These are phyloP conservation scores for Eucalyptus pauciflora DNA, from an alignment of 345 rosid species.

Conservation along the genomic window DNA sequence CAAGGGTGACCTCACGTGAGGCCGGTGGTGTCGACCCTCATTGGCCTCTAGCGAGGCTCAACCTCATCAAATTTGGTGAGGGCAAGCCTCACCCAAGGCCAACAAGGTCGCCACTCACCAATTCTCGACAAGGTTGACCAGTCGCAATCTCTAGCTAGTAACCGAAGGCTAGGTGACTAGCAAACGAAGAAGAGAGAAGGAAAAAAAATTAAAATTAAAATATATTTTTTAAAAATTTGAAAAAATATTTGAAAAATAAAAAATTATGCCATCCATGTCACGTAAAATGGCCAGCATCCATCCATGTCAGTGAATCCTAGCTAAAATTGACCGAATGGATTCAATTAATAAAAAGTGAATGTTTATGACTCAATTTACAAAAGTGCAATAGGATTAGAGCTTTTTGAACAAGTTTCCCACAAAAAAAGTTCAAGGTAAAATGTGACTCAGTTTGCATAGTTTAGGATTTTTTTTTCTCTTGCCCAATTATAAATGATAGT, in stretches of 20 bases:
- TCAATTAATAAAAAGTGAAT: accelerated
- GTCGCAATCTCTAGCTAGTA: accelerated
- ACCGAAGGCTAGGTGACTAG: accelerated
- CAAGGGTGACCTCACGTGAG: too few species aligned
- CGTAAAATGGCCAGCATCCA: accelerated
- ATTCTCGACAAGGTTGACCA: accelerated
- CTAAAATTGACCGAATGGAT: too few species aligned
- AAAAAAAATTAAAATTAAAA: too few species aligned
- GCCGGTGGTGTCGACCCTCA: accelerated
- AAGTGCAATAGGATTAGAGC: accelerated
- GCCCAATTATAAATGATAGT: not conserved
- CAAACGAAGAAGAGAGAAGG: too few species aligned
- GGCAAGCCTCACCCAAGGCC: too few species aligned
- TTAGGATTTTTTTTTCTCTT: too few species aligned
- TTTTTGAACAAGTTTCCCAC: accelerated
- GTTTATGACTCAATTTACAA: accelerated
- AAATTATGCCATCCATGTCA: too few species aligned
- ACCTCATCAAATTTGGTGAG: too few species aligned
- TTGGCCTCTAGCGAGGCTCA: accelerated
- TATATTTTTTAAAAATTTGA: accelerated
- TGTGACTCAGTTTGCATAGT: too few species aligned
- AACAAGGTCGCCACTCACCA: accelerated
- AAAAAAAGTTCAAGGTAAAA: too few species aligned
- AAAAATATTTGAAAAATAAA: too few species aligned
- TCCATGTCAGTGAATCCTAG: accelerated